Evolutionary conservation across 257 asterid genomes (phyloP), one percentile per base, ranked within the genome.

Genomic region (Solanum pimpinellifolium): DNA sequence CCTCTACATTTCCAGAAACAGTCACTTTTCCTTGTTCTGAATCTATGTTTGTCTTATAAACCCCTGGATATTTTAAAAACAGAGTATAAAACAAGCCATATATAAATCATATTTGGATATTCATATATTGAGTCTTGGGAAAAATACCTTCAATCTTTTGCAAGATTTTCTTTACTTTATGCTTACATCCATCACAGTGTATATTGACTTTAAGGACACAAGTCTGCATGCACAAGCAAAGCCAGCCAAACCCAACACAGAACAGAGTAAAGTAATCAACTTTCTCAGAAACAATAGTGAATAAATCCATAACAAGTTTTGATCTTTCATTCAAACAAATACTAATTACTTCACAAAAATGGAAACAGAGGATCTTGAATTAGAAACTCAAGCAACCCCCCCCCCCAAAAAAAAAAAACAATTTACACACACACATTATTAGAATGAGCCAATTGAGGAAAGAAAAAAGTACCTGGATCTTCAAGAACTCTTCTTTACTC

Each of bases 121-220:
- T 27, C 39, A 85, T 10, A 42, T 14, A 88, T 80, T 66, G 85
- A 75, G 87, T 69, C 87, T 77, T 87, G 90, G 85, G 85, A 65
- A 56, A 14, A 47, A 83, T 92, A 95, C 99, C 99, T 60, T 96
- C 99, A 90, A 96, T 95, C 92, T 95, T 96, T 92, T 96, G 98
- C 92, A 96, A 88, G 92, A 94, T 96, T 91, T 96, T 96, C 95
- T 96, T 96, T 72, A 96, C 99, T 90, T 94, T 94, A 7, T 92
- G 93, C 91, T 94, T 96, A 90, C 99, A 96, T 1, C 98, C 99
- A 89, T 96, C 99, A 88, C 99, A 95, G 94, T 96, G 99, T 85
- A 96, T 95, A 90, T 94, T 94, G 93, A 96, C 98, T 88, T 95
- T 96, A 46, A 96, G 98, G 23, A 92, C 98, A 92, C 98, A 96